Percentiles rank a stretch among this genome's conserved stretches.
These are phyloP conservation scores for Blakeslea trispora DNA, from an alignment of 371 early-diverging fungal species.

Conservation along the genomic window DNA sequence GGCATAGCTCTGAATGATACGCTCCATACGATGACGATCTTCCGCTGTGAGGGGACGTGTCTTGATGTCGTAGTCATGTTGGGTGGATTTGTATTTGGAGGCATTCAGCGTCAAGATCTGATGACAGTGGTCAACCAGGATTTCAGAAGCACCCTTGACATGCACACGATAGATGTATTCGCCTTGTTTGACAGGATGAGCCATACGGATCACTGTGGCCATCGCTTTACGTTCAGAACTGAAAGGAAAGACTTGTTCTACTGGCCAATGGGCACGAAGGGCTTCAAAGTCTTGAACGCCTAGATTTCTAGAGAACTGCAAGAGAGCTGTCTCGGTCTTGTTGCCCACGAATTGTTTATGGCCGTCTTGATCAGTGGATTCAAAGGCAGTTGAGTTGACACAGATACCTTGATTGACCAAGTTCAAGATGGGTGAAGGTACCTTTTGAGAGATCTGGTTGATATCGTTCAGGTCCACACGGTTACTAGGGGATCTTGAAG, in stretches of 20 bases:
- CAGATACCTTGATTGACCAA: conserved; percentile 67
- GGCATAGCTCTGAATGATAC: conserved; percentile 65
- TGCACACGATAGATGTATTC: conserved; percentile 60
- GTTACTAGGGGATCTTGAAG: conserved; percentile 41
- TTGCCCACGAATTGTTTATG: conserved; percentile 65
- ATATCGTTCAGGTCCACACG: conserved; percentile 45
- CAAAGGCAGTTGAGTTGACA: conserved; percentile 81
- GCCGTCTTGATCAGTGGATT: conserved; percentile 61
- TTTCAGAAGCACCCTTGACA: conserved; percentile 90
- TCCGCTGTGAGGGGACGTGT: conserved; percentile 51
- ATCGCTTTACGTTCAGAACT: conserved; percentile 87
- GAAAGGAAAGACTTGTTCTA: conserved; percentile 79
- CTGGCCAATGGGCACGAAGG: conserved; percentile 47
- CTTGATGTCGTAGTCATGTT: conserved; percentile 46
- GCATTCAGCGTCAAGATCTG: conserved; percentile 38
- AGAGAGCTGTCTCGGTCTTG: conserved; percentile 89
- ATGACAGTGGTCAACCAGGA: conserved; percentile 58
- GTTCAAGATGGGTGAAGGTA: conserved; percentile 47
- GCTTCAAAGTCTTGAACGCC: conserved; percentile 42
- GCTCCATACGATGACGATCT: conserved; percentile 46
- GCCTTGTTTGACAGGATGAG: conserved; percentile 28
- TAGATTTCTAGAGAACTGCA: conserved; percentile 58
- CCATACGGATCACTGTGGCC: conserved; percentile 73
- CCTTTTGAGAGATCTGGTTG: conserved; percentile 19
- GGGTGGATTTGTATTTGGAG: conserved; percentile 19